Conservation (phyloP, 176 grass and related monocot species). For the Saccharum spontaneum region DNA sequence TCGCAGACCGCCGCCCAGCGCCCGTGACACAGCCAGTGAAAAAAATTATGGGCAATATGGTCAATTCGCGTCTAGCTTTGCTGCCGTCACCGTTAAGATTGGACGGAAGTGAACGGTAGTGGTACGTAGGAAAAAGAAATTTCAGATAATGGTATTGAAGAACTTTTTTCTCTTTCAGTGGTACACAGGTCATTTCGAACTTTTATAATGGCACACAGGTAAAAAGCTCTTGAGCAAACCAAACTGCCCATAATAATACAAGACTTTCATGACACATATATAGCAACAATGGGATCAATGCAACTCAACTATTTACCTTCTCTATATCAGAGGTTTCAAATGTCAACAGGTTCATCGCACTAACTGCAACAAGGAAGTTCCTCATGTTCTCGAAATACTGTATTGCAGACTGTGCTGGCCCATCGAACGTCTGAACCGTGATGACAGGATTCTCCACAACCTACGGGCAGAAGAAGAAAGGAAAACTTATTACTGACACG, state of each 20-base stretch:
- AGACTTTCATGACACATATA: background rate
- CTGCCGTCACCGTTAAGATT: too few species aligned
- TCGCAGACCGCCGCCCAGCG: too few species aligned
- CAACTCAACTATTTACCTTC: slow-evolving; percentile 34
- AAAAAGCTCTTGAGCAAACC: too few species aligned
- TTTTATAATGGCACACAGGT: too few species aligned
- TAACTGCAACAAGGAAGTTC: slow-evolving; percentile 81
- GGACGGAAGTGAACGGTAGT: too few species aligned
- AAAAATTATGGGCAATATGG: too few species aligned
- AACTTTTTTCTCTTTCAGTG: too few species aligned
- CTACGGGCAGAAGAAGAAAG: slow-evolving; percentile 20
- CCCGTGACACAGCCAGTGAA: too few species aligned
- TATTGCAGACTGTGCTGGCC: slow-evolving; percentile 77
- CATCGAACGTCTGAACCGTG: slow-evolving; percentile 58
- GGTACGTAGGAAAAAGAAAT: too few species aligned
- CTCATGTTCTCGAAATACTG: slow-evolving; percentile 94
- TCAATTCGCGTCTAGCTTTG: too few species aligned
- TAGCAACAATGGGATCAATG: background rate
- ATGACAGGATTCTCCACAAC: slow-evolving; percentile 74
- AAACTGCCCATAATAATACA: background rate
- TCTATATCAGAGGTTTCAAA: slow-evolving; percentile 90
- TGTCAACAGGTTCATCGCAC: slow-evolving; percentile 68
- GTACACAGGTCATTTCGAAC: too few species aligned
- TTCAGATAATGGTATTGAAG: too few species aligned
- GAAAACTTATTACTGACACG: background rate